Evolutionary conservation across 2,329 filamentous ascomycete genomes (phyloP).

Genomic region (Diaporthe longicolla): DNA sequence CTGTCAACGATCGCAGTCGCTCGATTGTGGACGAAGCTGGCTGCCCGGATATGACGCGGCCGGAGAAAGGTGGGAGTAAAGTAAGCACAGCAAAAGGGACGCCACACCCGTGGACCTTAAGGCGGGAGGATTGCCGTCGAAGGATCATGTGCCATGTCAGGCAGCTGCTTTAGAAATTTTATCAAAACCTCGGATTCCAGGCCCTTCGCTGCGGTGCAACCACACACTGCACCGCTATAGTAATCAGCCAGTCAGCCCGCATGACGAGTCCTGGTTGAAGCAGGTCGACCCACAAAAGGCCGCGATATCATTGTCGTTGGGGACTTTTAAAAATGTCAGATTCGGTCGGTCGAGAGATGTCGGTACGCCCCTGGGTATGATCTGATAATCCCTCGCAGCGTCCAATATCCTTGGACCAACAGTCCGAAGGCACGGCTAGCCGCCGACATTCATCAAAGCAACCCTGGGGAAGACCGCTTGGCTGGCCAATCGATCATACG

Average conservation of each 20-base stretch:
- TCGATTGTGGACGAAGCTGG: constrained; percentile 10
- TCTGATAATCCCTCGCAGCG: background rate
- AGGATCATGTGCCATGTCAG: constrained; percentile 16
- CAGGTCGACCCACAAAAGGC: too few relatives aligned
- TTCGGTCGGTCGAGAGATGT: constrained; percentile 9
- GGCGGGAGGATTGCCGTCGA: constrained; percentile 9
- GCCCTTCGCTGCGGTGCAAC: constrained; percentile 11
- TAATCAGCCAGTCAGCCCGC: background rate
- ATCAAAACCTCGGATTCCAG: background rate
- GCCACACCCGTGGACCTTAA: constrained; percentile 5
- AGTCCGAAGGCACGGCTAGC: constrained; percentile 9
- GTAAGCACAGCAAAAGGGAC: constrained; percentile 12
- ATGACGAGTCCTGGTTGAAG: constrained; percentile 1
- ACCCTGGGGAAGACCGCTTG: background rate
- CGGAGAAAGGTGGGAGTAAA: constrained; percentile 8
- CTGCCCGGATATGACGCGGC: constrained; percentile 10
- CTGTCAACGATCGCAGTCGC: constrained; percentile 19
- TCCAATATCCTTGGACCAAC: constrained; percentile 19
- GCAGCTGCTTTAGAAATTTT: constrained; percentile 5
- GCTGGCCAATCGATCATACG: constrained; percentile 10
- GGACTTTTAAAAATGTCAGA: background rate
- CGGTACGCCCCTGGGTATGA: too few relatives aligned
- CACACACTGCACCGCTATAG: constrained; percentile 10
- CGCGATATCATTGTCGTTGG: background rate
- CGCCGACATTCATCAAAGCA: background rate